Percentiles rank a stretch among this genome's conserved stretches.
phyloP scores from a whole-genome alignment of 208 protist species.

The Trypanosoma conorhini region DNA sequence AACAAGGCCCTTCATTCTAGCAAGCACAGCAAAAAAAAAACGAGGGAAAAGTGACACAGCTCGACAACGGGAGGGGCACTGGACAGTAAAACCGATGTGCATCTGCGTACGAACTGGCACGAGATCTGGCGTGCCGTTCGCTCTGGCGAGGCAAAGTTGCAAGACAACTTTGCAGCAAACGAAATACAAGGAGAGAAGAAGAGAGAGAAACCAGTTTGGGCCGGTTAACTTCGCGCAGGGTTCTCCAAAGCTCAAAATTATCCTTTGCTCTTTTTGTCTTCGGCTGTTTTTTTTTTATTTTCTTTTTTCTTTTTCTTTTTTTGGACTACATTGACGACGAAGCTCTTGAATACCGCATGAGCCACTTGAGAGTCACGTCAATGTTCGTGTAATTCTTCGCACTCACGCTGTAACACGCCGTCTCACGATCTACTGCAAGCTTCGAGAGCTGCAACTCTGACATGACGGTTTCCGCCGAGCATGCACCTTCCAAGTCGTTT shows the following conservation, averaged over 20 bases:
- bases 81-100: slow-evolving; percentile 4
- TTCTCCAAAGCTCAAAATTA: neutral
- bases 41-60: neutral
- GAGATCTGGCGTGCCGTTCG: neutral
- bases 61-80: slow-evolving; percentile 7
- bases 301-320: slow-evolving; percentile 7
- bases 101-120: neutral
- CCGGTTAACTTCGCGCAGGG: neutral
- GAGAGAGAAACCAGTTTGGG: slow-evolving; percentile 5
- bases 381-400: slow-evolving; percentile 92
- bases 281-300: neutral
- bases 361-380: slow-evolving; percentile 89
- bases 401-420: slow-evolving; percentile 88
- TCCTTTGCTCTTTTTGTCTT: slow-evolving; percentile 5
- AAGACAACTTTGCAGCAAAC: neutral
- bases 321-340: neutral
- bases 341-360: slow-evolving; percentile 72
- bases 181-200: slow-evolving; percentile 2
- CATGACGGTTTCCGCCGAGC: slow-evolving; percentile 57
- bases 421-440: slow-evolving; percentile 64
- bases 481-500: slow-evolving; percentile 80
- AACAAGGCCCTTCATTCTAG: neutral
- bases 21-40: slow-evolving; percentile 18
- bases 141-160: neutral
- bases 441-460: slow-evolving; percentile 53